Percentiles rank a stretch among this genome's conserved stretches.
phyloP scores from a whole-genome alignment of 495 filamentous ascomycete genomes.

The Cladorrhinum samala region DNA sequence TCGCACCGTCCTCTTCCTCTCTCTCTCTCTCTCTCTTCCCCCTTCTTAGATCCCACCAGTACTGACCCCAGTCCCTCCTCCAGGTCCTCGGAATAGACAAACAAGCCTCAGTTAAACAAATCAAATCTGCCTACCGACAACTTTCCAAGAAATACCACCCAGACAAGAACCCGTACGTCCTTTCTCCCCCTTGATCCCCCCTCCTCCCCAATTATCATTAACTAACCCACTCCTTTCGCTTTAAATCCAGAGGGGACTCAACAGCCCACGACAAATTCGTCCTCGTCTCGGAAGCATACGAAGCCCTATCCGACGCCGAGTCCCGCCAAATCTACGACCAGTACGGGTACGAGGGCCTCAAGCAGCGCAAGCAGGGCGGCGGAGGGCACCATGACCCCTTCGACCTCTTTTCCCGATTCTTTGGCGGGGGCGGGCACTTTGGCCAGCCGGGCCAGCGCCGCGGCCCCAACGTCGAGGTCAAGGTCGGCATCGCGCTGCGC shows the following conservation, averaged over 20 bases:
- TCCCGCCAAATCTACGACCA: slow-evolving; percentile 91
- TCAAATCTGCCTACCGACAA: slow-evolving; percentile 92
- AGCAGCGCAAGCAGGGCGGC: slow-evolving; percentile 68
- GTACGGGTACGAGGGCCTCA: slow-evolving; percentile 84
- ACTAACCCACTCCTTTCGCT: neutral
- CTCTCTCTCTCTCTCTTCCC: slow-evolving; percentile 3
- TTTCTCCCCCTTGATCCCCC: slow-evolving; percentile 1
- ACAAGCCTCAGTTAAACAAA: slow-evolving; percentile 77
- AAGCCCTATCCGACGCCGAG: slow-evolving; percentile 76
- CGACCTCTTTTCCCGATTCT: slow-evolving; percentile 95
- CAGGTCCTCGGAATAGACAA: slow-evolving; percentile 75
- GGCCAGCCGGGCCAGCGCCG: slow-evolving; percentile 68
- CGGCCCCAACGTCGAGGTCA: slow-evolving; percentile 87
- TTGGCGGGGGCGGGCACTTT: slow-evolving; percentile 83
- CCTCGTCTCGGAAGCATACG: slow-evolving; percentile 93
- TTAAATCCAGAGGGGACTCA: slow-evolving; percentile 52
- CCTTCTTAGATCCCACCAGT: neutral
- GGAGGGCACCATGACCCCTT: slow-evolving; percentile 84
- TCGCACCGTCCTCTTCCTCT: too few relatives aligned
- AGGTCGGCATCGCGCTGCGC: slow-evolving; percentile 70
- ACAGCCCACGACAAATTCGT: slow-evolving; percentile 88
- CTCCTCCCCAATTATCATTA: slow-evolving; percentile 1
- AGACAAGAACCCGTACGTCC: slow-evolving; percentile 92
- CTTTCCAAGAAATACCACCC: slow-evolving; percentile 96
- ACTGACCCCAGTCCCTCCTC: slow-evolving; percentile 6